phyloP scores from a whole-genome alignment of 106 monocot species.

The Dendrobium officinale region DNA sequence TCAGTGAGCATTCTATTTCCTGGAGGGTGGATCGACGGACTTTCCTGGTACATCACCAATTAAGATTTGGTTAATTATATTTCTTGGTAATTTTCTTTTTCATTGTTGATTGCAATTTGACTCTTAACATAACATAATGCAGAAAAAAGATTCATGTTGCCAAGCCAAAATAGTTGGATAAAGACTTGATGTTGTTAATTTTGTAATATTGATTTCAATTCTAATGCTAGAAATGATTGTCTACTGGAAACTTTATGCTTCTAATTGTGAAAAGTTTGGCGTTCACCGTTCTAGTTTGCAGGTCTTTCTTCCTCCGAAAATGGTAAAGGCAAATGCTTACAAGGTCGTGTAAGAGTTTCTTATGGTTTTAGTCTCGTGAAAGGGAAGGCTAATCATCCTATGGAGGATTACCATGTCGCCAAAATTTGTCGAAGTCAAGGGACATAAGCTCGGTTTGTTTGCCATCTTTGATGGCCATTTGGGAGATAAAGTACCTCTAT shows the following conservation, averaged over 20 bases:
- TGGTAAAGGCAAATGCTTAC: slow-evolving; percentile 65
- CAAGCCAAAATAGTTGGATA: too few species aligned
- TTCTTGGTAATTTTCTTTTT: not conserved
- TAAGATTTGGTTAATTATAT: not conserved
- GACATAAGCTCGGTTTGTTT: slow-evolving; percentile 67
- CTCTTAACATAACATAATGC: not conserved
- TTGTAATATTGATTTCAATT: not conserved
- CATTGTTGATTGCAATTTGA: not conserved
- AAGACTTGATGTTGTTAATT: too few species aligned
- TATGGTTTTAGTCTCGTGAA: slow-evolving; percentile 77
- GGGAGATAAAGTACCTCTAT: slow-evolving; percentile 64
- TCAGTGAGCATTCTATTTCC: too few species aligned
- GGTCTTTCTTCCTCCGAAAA: slow-evolving; percentile 24
- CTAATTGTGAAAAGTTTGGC: not conserved
- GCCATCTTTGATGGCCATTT: slow-evolving; percentile 86
- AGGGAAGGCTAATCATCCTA: slow-evolving; percentile 77
- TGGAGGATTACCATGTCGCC: slow-evolving; percentile 84
- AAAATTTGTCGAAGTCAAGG: slow-evolving; percentile 46
- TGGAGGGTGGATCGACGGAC: too few species aligned
- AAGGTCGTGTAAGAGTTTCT: slow-evolving; percentile 29
- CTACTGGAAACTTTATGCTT: not conserved
- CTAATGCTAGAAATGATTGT: not conserved
- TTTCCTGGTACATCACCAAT: not conserved
- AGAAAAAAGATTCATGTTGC: too few species aligned
- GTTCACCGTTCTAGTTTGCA: slow-evolving; percentile 22